A percentile compares a stretch with the other conserved stretches of the same genome.
Evolutionary conservation across 257 asterid species (phyloP).

Genomic region (Lycium ferocissimum): DNA sequence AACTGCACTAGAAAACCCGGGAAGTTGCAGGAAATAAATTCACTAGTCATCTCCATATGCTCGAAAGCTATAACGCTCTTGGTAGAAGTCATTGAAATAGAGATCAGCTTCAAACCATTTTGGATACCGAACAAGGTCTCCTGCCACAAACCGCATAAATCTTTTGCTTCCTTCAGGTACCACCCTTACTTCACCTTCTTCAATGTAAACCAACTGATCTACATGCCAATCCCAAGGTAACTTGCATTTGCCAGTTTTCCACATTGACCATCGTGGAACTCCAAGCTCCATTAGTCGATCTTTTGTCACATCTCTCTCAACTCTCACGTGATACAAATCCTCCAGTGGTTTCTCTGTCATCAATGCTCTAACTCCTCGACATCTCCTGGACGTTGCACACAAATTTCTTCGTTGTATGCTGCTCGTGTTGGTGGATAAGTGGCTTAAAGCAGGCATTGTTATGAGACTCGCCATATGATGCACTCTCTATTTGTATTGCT

Average conservation of each 20-base stretch:
- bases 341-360: conserved; percentile 78
- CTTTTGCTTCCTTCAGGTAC: conserved; percentile 92
- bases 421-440: conserved; percentile 37
- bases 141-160: conserved; percentile 79
- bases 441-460: conserved; percentile 48
- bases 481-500: neutral
- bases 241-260: conserved; percentile 93
- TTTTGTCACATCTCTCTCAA: conserved; percentile 71
- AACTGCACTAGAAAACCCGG: neutral
- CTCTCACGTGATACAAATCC: conserved; percentile 87
- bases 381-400: conserved; percentile 28
- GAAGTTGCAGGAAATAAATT: neutral
- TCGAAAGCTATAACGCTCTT: conserved; percentile 80
- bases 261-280: conserved; percentile 75
- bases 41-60: conserved; percentile 87
- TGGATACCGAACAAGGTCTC: conserved; percentile 91
- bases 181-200: conserved; percentile 97
- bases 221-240: conserved; percentile 99
- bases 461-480: conserved; percentile 58
- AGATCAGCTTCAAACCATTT: conserved; percentile 99
- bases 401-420: conserved; percentile 30
- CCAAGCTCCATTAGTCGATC: conserved; percentile 73
- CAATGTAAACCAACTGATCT: conserved; percentile 88
- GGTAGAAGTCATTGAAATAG: conserved; percentile 82
- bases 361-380: conserved; percentile 51